Conservation (phyloP, 768 basidiomycete genomes). For the Mrakia blollopis region DNA sequence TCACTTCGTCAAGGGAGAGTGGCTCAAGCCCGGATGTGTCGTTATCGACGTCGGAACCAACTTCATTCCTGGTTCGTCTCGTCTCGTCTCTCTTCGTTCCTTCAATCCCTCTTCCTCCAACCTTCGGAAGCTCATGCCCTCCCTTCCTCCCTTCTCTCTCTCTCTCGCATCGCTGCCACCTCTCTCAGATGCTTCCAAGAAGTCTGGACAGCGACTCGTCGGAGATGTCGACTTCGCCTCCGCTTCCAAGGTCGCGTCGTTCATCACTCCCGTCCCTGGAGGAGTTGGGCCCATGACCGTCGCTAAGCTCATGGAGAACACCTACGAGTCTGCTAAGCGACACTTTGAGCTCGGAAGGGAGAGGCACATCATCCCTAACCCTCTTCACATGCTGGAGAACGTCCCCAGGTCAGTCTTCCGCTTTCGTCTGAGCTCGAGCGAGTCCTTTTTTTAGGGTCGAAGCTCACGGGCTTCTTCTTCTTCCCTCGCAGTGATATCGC, state of each 20-base stretch:
- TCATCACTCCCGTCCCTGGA: conserved; percentile 96
- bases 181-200: conserved; percentile 73
- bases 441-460: not conserved
- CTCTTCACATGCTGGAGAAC: conserved; percentile 69
- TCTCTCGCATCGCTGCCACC: not conserved
- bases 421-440: not conserved
- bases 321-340: conserved; percentile 73
- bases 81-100: too few relatives aligned
- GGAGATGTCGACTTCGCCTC: conserved; percentile 87
- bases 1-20: conserved; percentile 82
- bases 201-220: conserved; percentile 89
- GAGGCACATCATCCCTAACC: conserved; percentile 62
- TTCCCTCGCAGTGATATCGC: conserved; percentile 65
- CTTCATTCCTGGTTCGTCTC: conserved; percentile 69
- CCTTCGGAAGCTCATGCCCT: not conserved
- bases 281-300: conserved; percentile 99
- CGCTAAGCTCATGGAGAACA: conserved; percentile 95
- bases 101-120: too few relatives aligned
- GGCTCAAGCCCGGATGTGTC: conserved; percentile 91
- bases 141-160: not conserved
- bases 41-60: conserved; percentile 99
- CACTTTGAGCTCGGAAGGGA: conserved; percentile 65
- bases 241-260: conserved; percentile 70
- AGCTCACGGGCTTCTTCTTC: not conserved
- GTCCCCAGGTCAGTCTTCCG: conserved; percentile 59